Base-by-base conservation (phyloP, 2,329 filamentous ascomycete genomes). In the Talaromyces sp. region DNA sequence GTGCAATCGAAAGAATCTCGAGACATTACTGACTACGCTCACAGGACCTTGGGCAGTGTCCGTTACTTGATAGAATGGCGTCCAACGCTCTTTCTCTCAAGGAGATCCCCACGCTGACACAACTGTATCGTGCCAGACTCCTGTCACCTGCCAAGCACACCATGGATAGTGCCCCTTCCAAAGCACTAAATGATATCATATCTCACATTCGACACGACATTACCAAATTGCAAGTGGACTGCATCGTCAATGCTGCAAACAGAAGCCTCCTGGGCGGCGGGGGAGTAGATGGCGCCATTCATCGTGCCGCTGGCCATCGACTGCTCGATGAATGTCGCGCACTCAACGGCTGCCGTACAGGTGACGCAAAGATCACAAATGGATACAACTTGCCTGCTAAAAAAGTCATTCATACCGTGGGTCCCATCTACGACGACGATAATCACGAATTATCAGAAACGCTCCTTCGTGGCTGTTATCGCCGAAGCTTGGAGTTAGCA, bases 211-310 rank as follows among this genome's bases (percentile, higher is more conserved):
- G 86, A 64, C 86, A 87, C 70, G 92, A 97, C 76, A 96, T 98
- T 77, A 97, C 93, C 15, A 87, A 83, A 15, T 86, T 98, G 3
- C 76, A 84, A 37, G 84, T 93, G 54, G 91, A 93, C 73, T 90
- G 90, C 68, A 95, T 97, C 70, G 93, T 98, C 76, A 98, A 98
- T 76, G 94, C 95, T 0, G 94, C 95, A 52, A 98, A 98, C 77
- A 79, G 78, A 10, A 85, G 84, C 1, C 86, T 98, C 0, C 83
- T 90, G 0, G 93, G 93, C 63, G 95, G 95, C 62, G 92, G 93
- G n/a, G 95, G 95, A 41, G 93, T 98, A 17, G 90, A 93, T 73
- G 90, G 90, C 47, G 90, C 93, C 33, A 97, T 98, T 71, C 95
- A 98, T 76, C 78, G 84, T 35, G 92, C 90, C 47, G 94, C 95